Evolutionary conservation across 2,329 filamentous ascomycete species (phyloP), one percentile per base, ranked within the genome.

Genomic region (Botrytis fragariae): DNA sequence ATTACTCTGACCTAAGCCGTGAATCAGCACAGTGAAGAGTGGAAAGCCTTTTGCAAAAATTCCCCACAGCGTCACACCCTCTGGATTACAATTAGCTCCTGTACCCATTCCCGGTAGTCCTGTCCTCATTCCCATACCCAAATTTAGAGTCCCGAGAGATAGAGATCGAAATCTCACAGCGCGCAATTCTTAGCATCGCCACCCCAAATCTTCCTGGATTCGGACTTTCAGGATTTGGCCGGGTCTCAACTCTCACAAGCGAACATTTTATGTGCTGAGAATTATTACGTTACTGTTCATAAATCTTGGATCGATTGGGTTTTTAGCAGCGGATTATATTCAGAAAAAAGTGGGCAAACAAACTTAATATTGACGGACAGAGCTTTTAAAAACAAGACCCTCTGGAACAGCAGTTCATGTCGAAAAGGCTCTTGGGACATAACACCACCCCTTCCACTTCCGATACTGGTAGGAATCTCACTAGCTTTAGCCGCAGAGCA

Each of bases 401-500:
- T 68, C 29, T 48, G 61, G 37, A 59, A 72, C 39, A 68, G 70
- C 42, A 37, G 64, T 77, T 76, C 74, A 79, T 79, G 78, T 79
- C 78, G 75, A 79, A 76, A 77, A 76, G 64, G 68, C 76, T 78
- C 72, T 76, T 79, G 25, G 71, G 39, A 69, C 42, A 69, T 51
- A 45, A n/a, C 51, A 61, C 64, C 48, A 51, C 48, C 71, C 20
- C 32, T 57, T 57, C 62, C 62, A 10, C 71, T 54, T 42, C 71
- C 64, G 42, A 62, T 32, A 69, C 51, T 51, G 42, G 64, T 37
- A 69, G 71, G 71, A 72, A 51, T 60, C 37, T 39, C 62, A 69
- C 54, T 69, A 72, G 39, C 29, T 44, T 72, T 45, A 70, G 54
- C 42, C 29, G 45, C 42, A 77, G 70, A 71, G 73, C 71, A 73